A percentile compares a stretch with the other conserved stretches of the same genome.
Conservation (phyloP, 2,329 filamentous ascomycete species). For the Metarhizium sp. region DNA sequence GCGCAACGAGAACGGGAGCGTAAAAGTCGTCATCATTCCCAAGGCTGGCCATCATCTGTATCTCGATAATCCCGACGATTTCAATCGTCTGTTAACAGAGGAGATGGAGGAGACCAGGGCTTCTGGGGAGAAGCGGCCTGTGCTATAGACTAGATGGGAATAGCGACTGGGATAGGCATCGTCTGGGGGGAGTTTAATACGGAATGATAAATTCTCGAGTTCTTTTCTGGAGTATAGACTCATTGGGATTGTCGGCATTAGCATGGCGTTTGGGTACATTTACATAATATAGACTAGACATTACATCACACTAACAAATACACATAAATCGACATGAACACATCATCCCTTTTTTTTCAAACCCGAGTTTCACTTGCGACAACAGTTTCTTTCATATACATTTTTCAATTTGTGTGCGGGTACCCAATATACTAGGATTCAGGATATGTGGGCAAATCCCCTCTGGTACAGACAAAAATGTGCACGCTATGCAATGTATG, state of each 20-base stretch:
- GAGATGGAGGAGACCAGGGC: slow-evolving; percentile 43
- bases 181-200: neutral
- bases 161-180: neutral
- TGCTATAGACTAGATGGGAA: neutral
- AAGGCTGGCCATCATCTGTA: slow-evolving; percentile 52
- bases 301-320: no score
- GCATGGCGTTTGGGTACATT: neutral
- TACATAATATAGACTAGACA: neutral
- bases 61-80: slow-evolving; percentile 49
- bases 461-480: neutral
- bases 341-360: no score
- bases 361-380: neutral
- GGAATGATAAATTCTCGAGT: no score
- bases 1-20: slow-evolving; percentile 64
- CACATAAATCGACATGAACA: no score
- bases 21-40: slow-evolving; percentile 69
- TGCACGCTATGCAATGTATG: slow-evolving; percentile 4
- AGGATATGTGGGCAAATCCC: neutral
- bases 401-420: neutral
- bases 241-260: neutral
- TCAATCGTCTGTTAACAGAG: slow-evolving; percentile 42
- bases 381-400: neutral
- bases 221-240: no score
- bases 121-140: slow-evolving; percentile 10
- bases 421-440: neutral